These are phyloP conservation scores for Exutisphaerella laricina DNA, from an alignment of 2,329 filamentous ascomycete species.

Conservation along the genomic window DNA sequence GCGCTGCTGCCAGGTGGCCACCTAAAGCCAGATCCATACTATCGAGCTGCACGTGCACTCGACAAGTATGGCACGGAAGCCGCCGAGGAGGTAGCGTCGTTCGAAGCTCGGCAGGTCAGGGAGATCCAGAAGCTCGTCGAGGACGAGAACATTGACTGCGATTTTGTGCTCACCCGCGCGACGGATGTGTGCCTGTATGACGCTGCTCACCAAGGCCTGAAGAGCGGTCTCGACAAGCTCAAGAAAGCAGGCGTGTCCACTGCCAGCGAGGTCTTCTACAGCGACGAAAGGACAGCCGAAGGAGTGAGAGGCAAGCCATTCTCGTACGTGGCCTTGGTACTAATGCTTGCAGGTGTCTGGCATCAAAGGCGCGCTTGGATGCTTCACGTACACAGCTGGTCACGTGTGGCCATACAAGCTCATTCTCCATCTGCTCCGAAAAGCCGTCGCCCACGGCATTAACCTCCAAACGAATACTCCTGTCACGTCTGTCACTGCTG, in stretches of 20 bases:
- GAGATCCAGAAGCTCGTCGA: slow-evolving; percentile 37
- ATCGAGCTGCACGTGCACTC: slow-evolving; percentile 23
- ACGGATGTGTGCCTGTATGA: slow-evolving; percentile 37
- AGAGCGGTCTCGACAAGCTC: slow-evolving; percentile 31
- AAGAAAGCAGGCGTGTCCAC: slow-evolving; percentile 25
- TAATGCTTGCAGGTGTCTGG: slow-evolving; percentile 31
- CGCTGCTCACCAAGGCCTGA: slow-evolving; percentile 22
- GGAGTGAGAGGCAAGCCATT: slow-evolving; percentile 17
- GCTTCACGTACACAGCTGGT: slow-evolving; percentile 47
- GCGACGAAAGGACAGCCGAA: slow-evolving; percentile 28
- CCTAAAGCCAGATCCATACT: slow-evolving; percentile 35
- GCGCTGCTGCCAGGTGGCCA: slow-evolving; percentile 28
- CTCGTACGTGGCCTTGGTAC: background rate
- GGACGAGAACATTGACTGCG: slow-evolving; percentile 40
- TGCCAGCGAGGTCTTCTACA: slow-evolving; percentile 30
- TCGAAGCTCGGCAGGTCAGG: slow-evolving; percentile 30
- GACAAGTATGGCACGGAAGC: slow-evolving; percentile 27
- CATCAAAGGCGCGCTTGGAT: slow-evolving; percentile 36
- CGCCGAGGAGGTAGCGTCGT: slow-evolving; percentile 31
- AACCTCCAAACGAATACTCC: slow-evolving; percentile 71
- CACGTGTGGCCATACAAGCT: slow-evolving; percentile 32
- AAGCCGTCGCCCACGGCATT: slow-evolving; percentile 43
- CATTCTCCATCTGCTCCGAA: slow-evolving; percentile 22
- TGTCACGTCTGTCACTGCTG: slow-evolving; percentile 72
- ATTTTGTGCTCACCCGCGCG: slow-evolving; percentile 40